phyloP scores from a whole-genome alignment of 352 stramenopile species.

The Phytophthora meadii region DNA sequence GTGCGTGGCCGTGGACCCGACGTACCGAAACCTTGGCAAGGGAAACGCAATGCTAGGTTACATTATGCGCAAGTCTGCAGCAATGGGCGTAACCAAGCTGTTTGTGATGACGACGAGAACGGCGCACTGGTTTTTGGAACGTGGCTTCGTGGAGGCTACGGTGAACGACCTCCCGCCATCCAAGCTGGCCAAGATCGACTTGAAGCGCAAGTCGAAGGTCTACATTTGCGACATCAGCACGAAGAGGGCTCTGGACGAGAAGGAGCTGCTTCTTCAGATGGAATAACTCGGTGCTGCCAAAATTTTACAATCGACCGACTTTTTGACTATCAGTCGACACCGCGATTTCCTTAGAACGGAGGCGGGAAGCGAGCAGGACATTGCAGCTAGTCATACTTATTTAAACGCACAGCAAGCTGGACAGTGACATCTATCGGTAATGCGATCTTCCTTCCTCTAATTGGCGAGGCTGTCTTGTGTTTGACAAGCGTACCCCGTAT shows the following conservation, averaged over 20 bases:
- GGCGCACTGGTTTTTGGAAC: constrained; percentile 98
- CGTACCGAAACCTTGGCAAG: constrained; percentile 86
- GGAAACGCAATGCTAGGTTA: constrained; percentile 93
- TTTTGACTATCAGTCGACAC: constrained; percentile 36
- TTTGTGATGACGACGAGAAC: constrained; percentile 99
- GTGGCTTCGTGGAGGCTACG: constrained; percentile 92
- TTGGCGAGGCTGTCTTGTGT: constrained; percentile 42
- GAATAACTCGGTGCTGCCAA: constrained; percentile 28
- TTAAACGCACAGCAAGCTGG: constrained; percentile 28
- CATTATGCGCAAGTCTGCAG: constrained; percentile 87
- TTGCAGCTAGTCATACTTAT: constrained; percentile 34
- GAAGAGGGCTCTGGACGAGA: constrained; percentile 83
- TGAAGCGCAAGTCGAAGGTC: constrained; percentile 88
- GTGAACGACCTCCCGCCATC: constrained; percentile 89
- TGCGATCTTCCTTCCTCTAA: constrained; percentile 22
- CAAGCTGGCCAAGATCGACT: constrained; percentile 80
- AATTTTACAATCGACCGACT: constrained; percentile 31
- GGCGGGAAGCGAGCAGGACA: constrained; percentile 16
- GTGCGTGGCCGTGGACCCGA: constrained; percentile 89
- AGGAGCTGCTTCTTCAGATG: constrained; percentile 82
- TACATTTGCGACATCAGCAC: constrained; percentile 91
- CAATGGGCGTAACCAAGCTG: constrained; percentile 89
- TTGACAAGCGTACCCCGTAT: constrained; percentile 65
- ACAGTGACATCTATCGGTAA: constrained; percentile 26
- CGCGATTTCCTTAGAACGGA: constrained; percentile 32